phyloP scores from a whole-genome alignment of 768 basidiomycete species.

The Chalciporus pseudorubinellus region DNA sequence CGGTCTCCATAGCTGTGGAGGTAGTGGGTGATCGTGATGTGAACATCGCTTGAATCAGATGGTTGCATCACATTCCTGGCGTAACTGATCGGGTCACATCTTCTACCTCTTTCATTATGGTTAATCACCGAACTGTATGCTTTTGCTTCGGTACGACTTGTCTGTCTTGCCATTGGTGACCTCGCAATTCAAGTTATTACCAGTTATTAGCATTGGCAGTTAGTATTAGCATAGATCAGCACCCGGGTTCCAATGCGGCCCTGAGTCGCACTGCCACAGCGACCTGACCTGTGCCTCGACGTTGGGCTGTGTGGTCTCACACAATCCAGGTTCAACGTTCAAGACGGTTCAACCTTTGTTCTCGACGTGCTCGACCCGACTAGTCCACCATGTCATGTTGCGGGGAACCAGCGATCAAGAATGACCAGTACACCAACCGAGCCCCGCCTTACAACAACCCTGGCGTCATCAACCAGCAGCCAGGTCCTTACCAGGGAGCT shows the following conservation, averaged over 20 bases:
- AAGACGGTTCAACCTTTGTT: not conserved
- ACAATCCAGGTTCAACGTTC: too few species aligned
- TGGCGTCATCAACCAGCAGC: constrained; percentile 51
- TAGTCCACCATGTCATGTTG: constrained; percentile 59
- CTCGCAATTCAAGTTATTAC: too few species aligned
- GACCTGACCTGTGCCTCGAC: not conserved
- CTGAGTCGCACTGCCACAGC: not conserved
- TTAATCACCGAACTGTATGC: not conserved
- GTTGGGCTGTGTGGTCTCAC: not conserved
- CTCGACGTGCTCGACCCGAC: not conserved
- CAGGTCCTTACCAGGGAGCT: constrained; percentile 37
- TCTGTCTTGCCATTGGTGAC: too few species aligned
- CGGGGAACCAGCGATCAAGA: constrained; percentile 43
- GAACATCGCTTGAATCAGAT: not conserved
- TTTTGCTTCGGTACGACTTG: not conserved
- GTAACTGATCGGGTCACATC: not conserved
- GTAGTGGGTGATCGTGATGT: not conserved
- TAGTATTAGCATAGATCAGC: too few species aligned
- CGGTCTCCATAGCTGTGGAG: not conserved
- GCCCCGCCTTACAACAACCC: constrained; percentile 29
- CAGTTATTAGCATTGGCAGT: too few species aligned
- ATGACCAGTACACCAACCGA: constrained; percentile 36
- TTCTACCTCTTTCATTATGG: not conserved
- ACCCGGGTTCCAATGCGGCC: too few species aligned
- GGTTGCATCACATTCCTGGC: not conserved